Evolutionary conservation across 2,329 filamentous ascomycete species (phyloP).

Genomic region (Hypoxylon sp.): DNA sequence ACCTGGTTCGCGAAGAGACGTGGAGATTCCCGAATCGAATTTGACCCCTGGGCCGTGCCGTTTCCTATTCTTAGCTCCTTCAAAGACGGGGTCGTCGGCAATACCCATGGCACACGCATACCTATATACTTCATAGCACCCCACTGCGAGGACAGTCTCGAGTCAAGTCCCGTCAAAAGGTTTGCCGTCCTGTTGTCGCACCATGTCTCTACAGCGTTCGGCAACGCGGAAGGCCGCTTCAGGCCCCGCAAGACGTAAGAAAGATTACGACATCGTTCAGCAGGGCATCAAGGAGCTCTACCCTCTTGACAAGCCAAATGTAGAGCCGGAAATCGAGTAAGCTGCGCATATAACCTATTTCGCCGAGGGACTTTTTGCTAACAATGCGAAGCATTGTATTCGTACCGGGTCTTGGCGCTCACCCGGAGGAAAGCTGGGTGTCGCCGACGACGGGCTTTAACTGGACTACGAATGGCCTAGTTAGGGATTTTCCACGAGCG

Average conservation of each 20-base stretch:
- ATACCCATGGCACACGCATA: conserved; percentile 13
- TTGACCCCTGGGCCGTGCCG: conserved; percentile 15
- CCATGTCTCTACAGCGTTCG: conserved; percentile 42
- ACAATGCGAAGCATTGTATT: conserved; percentile 48
- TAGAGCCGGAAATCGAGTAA: conserved; percentile 49
- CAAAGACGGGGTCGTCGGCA: neutral
- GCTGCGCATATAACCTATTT: conserved; percentile 9
- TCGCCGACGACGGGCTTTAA: conserved; percentile 50
- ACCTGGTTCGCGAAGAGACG: neutral
- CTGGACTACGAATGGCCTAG: conserved; percentile 51
- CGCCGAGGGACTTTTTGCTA: conserved; percentile 7
- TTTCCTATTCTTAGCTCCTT: neutral
- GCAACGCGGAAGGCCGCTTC: conserved; percentile 39
- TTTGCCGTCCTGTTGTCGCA: conserved; percentile 14
- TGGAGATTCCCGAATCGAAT: too few relatives aligned
- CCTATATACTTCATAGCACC: conserved; percentile 9
- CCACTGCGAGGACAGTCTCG: conserved; percentile 18
- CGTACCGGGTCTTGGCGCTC: conserved; percentile 51
- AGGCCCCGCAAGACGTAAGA: conserved; percentile 41
- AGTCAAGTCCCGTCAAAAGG: conserved; percentile 7
- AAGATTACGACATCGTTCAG: conserved; percentile 48
- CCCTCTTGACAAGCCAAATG: conserved; percentile 42
- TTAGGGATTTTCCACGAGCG: conserved; percentile 51
- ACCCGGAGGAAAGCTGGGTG: conserved; percentile 52
- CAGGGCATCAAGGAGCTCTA: conserved; percentile 52